Evolutionary conservation across 306 rosid species (phyloP).

Genomic region (Acmispon strigosus): DNA sequence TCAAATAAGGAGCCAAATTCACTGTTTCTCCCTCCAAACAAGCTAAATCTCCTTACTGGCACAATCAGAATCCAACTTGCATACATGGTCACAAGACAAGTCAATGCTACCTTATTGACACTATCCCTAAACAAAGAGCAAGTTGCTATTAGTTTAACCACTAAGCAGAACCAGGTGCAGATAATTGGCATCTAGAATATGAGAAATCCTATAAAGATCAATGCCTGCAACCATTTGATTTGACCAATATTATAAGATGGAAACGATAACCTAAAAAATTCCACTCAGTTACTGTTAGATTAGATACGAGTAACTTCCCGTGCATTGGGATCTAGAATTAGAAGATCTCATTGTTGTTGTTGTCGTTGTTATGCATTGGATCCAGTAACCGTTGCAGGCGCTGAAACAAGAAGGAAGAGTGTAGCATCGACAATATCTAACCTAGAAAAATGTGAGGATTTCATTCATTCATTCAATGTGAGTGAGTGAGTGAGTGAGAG

Average conservation of each 20-base stretch:
- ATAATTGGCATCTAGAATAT: not conserved
- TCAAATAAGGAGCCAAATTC: conserved; percentile 6
- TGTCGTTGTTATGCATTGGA: conserved; percentile 21
- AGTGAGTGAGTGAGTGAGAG: too few species aligned
- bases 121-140: not conserved
- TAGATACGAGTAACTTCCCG: not conserved
- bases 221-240: not conserved
- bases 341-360: conserved; percentile 20
- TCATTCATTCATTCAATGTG: not conserved
- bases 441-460: conserved; percentile 4
- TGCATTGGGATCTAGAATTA: conserved; percentile 29
- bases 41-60: not conserved
- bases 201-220: not conserved
- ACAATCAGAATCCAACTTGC: conserved; percentile 7
- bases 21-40: not conserved
- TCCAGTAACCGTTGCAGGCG: conserved; percentile 1
- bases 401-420: conserved; percentile 6
- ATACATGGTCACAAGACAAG: not conserved
- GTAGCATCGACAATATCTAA: not conserved
- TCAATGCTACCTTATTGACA: conserved; percentile 2
- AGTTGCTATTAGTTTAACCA: not conserved
- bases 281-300: not conserved
- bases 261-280: not conserved
- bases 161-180: not conserved
- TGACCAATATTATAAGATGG: conserved; percentile 10